phyloP scores from a whole-genome alignment of 2,329 filamentous ascomycete species.

The Colletotrichum agaves region DNA sequence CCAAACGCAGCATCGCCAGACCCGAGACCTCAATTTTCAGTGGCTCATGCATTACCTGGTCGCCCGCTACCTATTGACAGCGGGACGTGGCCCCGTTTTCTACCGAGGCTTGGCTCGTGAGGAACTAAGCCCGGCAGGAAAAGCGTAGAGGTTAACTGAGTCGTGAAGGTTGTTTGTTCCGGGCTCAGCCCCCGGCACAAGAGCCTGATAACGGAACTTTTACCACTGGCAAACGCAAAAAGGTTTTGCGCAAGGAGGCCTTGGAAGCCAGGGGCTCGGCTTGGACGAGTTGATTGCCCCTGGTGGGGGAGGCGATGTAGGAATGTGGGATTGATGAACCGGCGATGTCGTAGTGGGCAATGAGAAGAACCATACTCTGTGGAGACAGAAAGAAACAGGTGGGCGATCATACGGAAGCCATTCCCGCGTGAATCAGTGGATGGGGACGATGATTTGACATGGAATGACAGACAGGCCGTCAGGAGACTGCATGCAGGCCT shows the following conservation, averaged over 20 bases:
- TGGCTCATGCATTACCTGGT: conserved; percentile 11
- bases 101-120: neutral
- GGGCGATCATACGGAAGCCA: conserved; percentile 28
- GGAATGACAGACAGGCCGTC: conserved; percentile 23
- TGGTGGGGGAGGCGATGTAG: neutral
- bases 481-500: neutral
- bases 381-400: too few relatives aligned
- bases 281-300: neutral
- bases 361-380: neutral
- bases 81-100: conserved; percentile 2
- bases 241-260: neutral
- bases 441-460: conserved; percentile 6
- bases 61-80: neutral
- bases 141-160: neutral
- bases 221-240: neutral
- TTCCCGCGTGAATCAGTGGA: conserved; percentile 14
- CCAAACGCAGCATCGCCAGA: neutral
- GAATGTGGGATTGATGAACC: conserved; percentile 13
- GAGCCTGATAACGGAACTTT: conserved; percentile 13
- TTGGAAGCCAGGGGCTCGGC: neutral
- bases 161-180: conserved; percentile 28
- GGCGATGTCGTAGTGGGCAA: neutral
- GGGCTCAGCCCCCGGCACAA: conserved; percentile 4
- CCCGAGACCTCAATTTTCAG: neutral
- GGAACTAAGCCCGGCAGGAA: conserved; percentile 1